Base-by-base conservation (phyloP, 164 flowering plant genomes). In the Dillenia suffruticosa region DNA sequence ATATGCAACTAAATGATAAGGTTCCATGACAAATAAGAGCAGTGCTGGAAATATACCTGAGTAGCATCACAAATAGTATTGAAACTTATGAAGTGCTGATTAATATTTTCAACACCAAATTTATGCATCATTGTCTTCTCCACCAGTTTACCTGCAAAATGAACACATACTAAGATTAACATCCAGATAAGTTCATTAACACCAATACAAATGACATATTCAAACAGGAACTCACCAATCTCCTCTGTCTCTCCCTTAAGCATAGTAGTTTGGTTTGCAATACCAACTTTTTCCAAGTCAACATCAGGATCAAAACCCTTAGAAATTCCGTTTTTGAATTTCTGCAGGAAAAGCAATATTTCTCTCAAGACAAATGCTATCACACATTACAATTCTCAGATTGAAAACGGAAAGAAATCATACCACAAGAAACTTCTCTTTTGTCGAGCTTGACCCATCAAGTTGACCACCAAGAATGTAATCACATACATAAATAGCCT, bases 241-340 rank as follows among this genome's bases (percentile, higher is more conserved):
- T 93, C 97, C 75, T 94, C 98, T 14, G 98, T 94, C 76, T 94
- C 98, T 64, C 96, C 96, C 79, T 90, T 94, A 57, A 94, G 92
- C 98, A 94, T 94, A 8, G 98, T 94, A n/a, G 98, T 94, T 72
- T 94, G 98, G 64, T 94, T 94, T 46, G 98, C 98, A 72, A 94
- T 84, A 68, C 98, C 98, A 63, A 81, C 74, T 77, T 84, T 94
- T 1, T 60, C 51, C 22, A 94, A 85, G 73, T 94, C 98, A 11
- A 5, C 22, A 61, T 94, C 95, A 24, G 98, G 98, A 81, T 94
- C 96, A 78, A 94, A 90, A 5, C 96, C 98, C 56, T 78, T 50
- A n/a, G 98, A 90, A 68, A 86, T 80, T 16, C 97, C 97, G 80
- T 52, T 59, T 67, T 94, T 89, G 63, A 94, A 94, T 84, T 94